Evolutionary conservation across 257 asterid species (phyloP).

Genomic region (Verbascum thapsus): DNA sequence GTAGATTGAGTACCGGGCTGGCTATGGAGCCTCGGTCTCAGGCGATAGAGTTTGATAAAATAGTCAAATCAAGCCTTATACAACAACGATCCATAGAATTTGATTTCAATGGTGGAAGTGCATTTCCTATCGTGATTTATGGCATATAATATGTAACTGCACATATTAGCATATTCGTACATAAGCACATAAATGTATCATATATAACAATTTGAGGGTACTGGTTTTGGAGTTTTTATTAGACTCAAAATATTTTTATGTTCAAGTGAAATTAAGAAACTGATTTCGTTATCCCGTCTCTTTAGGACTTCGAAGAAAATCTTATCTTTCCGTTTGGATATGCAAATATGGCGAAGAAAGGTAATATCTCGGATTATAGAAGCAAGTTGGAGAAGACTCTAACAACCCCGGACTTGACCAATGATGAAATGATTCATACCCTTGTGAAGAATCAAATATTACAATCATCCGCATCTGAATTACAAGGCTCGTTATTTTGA

Average conservation of each 20-base stretch:
- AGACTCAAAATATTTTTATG: background rate
- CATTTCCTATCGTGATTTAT: constrained; percentile 8
- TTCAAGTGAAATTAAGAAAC: constrained; percentile 12
- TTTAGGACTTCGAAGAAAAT: constrained; percentile 18
- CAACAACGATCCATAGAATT: too few relatives aligned
- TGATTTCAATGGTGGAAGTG: constrained; percentile 14
- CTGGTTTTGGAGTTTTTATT: background rate
- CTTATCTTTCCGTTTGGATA: constrained; percentile 30
- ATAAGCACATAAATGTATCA: background rate
- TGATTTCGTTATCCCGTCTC: constrained; percentile 17
- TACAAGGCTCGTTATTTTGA: constrained; percentile 39
- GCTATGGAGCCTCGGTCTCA: too few relatives aligned
- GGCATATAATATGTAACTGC: background rate
- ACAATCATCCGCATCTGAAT: constrained; percentile 38
- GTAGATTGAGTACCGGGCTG: too few relatives aligned
- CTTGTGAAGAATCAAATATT: constrained; percentile 66
- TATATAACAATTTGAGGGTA: constrained; percentile 11
- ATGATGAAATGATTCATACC: constrained; percentile 45
- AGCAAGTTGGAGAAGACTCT: constrained; percentile 62
- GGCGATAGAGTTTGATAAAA: too few relatives aligned
- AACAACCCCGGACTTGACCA: constrained; percentile 47
- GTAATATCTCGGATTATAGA: constrained; percentile 58
- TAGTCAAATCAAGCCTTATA: too few relatives aligned
- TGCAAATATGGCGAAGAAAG: constrained; percentile 50
- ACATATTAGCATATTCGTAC: background rate